Evolutionary conservation across 768 basidiomycete species (phyloP).

Genomic region (Suillus hirtellus): DNA sequence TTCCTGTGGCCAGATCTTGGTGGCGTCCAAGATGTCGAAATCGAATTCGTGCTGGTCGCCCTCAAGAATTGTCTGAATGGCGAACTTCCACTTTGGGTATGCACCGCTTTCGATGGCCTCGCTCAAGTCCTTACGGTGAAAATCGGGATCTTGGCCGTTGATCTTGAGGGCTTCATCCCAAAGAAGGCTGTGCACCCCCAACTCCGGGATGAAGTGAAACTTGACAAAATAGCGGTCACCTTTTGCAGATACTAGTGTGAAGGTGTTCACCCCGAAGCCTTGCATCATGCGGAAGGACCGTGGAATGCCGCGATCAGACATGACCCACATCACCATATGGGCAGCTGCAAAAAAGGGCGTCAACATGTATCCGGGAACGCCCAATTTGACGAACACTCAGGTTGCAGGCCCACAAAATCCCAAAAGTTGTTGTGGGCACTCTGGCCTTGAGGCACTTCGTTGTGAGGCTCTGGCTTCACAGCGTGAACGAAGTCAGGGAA

Average conservation of each 20-base stretch:
- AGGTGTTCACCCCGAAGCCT: constrained; percentile 88
- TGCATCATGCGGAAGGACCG: constrained; percentile 89
- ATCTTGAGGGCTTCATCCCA: constrained; percentile 94
- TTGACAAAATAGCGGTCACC: constrained; percentile 83
- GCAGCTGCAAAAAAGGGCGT: constrained; percentile 41
- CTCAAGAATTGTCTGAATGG: constrained; percentile 63
- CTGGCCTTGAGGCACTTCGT: constrained; percentile 73
- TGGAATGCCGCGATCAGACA: constrained; percentile 85
- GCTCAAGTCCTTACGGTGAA: constrained; percentile 82
- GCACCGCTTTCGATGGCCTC: constrained; percentile 78
- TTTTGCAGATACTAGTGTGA: constrained; percentile 64
- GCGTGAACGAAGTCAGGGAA: constrained; percentile 88
- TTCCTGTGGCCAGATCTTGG: constrained; percentile 86
- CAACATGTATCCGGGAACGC: background rate
- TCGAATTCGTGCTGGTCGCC: constrained; percentile 78
- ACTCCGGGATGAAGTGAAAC: constrained; percentile 80
- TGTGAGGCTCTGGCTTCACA: constrained; percentile 83
- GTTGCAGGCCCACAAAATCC: constrained; percentile 76
- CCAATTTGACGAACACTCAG: constrained; percentile 48
- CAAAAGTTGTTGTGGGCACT: constrained; percentile 83
- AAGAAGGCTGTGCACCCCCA: constrained; percentile 79
- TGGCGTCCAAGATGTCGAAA: constrained; percentile 85
- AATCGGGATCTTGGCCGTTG: constrained; percentile 83
- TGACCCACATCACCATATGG: constrained; percentile 81
- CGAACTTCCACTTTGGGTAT: constrained; percentile 78